Evolutionary conservation across 2,329 filamentous ascomycete species (phyloP).

Genomic region (Cyphellophora europaea): DNA sequence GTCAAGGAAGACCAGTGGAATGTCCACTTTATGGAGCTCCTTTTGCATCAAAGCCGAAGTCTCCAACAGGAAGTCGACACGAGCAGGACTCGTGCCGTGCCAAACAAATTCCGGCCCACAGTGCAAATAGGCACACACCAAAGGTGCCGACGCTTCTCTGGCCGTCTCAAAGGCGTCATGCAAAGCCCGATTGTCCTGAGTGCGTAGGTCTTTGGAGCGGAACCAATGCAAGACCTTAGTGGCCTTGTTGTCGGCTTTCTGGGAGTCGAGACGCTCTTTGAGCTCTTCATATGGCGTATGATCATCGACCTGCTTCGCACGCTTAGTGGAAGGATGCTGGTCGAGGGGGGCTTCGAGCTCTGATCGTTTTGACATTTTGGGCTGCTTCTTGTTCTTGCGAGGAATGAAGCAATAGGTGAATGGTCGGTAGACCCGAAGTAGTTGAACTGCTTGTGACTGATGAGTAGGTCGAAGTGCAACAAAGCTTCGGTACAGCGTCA

Average conservation of each 20-base stretch:
- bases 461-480: too few relatives aligned
- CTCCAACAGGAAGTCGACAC: constrained; percentile 40
- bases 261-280: constrained; percentile 28
- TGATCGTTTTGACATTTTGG: constrained; percentile 21
- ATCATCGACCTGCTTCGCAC: constrained; percentile 40
- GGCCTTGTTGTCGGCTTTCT: constrained; percentile 27
- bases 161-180: constrained; percentile 37
- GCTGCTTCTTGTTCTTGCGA: not conserved
- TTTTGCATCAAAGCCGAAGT: constrained; percentile 34
- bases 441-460: too few relatives aligned
- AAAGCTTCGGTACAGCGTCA: too few relatives aligned
- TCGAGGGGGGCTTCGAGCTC: constrained; percentile 21
- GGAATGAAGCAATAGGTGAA: too few relatives aligned
- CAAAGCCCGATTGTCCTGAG: constrained; percentile 41
- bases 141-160: constrained; percentile 30
- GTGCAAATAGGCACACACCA: constrained; percentile 38
- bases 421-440: too few relatives aligned
- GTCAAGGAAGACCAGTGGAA: constrained; percentile 38
- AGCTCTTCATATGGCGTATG: constrained; percentile 35
- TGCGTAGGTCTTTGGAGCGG: constrained; percentile 40
- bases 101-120: constrained; percentile 40
- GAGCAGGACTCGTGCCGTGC: constrained; percentile 41
- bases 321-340: constrained; percentile 37
- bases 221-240: constrained; percentile 42
- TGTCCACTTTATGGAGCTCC: constrained; percentile 37